Evolutionary conservation across 2,329 filamentous ascomycete species (phyloP).

Genomic region (Gyromitra esculenta): DNA sequence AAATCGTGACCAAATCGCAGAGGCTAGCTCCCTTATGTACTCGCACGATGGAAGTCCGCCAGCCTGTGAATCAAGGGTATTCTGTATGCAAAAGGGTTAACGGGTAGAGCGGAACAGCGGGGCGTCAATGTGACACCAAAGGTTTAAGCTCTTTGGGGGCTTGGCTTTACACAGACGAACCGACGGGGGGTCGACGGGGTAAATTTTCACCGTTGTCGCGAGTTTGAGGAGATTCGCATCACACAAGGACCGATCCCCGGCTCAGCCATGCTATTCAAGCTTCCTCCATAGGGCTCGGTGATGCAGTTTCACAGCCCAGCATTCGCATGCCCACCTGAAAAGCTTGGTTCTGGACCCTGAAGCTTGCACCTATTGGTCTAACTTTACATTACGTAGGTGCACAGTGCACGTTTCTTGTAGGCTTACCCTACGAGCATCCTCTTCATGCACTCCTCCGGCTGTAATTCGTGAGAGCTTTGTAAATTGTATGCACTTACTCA

Average conservation of each 20-base stretch:
- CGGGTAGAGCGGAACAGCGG: conserved; percentile 27
- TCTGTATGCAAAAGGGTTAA: not conserved
- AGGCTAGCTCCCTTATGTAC: conserved; percentile 26
- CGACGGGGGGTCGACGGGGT: not conserved
- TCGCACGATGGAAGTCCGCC: not conserved
- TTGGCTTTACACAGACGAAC: not conserved
- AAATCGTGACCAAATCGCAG: not conserved
- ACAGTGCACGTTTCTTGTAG: not conserved
- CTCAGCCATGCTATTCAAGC: not conserved
- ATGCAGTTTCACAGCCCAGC: conserved; percentile 15
- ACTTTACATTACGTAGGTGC: not conserved
- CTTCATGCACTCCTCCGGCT: conserved; percentile 5
- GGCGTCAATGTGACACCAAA: not conserved
- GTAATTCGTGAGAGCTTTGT: not conserved
- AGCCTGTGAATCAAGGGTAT: not conserved
- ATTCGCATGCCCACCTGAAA: conserved; percentile 3
- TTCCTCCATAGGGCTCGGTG: not conserved
- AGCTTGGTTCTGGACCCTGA: conserved; percentile 17
- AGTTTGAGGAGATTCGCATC: not conserved
- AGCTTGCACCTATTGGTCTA: not conserved
- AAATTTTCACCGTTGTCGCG: conserved; percentile 2
- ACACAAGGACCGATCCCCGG: conserved; percentile 14
- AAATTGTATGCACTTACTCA: not conserved
- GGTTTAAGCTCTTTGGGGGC: not conserved
- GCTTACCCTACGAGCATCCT: not conserved